A percentile compares a stretch with the other conserved stretches of the same genome.
Evolutionary conservation across 225 moss, liverwort and hornwort genomes (phyloP).

Genomic region (Ulota crispa): DNA sequence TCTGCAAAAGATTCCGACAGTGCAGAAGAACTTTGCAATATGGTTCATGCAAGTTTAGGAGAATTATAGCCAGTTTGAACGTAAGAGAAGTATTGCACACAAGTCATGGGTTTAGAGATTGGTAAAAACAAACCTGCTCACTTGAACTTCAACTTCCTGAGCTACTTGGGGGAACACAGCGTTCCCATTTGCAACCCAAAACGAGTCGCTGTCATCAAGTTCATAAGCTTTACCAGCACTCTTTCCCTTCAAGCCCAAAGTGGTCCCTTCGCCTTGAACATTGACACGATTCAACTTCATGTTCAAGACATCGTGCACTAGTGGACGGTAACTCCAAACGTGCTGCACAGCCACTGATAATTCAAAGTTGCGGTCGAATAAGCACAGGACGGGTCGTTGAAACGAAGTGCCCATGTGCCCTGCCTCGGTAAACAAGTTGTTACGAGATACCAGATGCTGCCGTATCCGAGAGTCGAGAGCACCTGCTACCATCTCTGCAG

Average conservation of each 20-base stretch:
- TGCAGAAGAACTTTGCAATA: neutral
- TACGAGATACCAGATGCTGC: slow-evolving; percentile 90
- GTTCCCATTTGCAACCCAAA: slow-evolving; percentile 84
- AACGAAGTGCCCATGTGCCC: slow-evolving; percentile 94
- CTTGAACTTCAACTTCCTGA: slow-evolving; percentile 78
- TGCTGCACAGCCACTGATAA: slow-evolving; percentile 93
- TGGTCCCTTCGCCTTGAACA: slow-evolving; percentile 74
- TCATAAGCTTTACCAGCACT: slow-evolving; percentile 77
- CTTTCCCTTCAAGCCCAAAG: slow-evolving; percentile 62
- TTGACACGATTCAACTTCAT: slow-evolving; percentile 93
- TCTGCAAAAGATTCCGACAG: neutral
- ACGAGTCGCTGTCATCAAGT: slow-evolving; percentile 83
- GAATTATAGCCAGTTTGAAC: neutral
- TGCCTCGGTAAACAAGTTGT: slow-evolving; percentile 96
- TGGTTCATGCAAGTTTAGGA: neutral
- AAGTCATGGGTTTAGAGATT: neutral
- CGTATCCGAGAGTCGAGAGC: slow-evolving; percentile 81
- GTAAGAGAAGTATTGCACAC: neutral
- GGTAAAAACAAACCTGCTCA: slow-evolving; percentile 48
- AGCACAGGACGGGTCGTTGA: slow-evolving; percentile 88
- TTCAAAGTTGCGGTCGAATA: slow-evolving; percentile 96
- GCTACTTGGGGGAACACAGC: slow-evolving; percentile 88
- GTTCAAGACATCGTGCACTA: slow-evolving; percentile 91
- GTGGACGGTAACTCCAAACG: slow-evolving; percentile 91
- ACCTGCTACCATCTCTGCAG: slow-evolving; percentile 94